A percentile compares a stretch with the other conserved stretches of the same genome.
phyloP scores from a whole-genome alignment of 768 basidiomycete genomes.

The Psilocybe cyanescens region DNA sequence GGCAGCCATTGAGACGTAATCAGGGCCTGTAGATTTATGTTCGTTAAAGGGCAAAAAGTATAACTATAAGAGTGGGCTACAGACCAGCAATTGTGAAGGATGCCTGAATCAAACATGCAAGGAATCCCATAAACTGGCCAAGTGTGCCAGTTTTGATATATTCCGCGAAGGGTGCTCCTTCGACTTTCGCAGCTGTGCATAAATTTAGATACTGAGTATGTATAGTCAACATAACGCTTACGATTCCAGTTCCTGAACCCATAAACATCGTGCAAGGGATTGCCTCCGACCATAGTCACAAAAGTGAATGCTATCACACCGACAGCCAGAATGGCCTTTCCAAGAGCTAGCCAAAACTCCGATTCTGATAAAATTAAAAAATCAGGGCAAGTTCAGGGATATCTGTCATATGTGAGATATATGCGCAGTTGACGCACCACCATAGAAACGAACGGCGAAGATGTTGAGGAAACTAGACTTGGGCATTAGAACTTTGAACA shows the following conservation, averaged over 20 bases:
- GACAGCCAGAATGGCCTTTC: constrained; percentile 51
- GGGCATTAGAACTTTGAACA: background rate
- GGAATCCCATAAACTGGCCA: constrained; percentile 66
- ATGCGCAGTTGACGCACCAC: constrained; percentile 35
- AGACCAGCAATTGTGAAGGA: constrained; percentile 64
- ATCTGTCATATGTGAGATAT: background rate
- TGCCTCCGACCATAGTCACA: constrained; percentile 64
- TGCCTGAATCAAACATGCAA: constrained; percentile 64
- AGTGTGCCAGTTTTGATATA: constrained; percentile 55
- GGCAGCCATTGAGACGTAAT: constrained; percentile 62
- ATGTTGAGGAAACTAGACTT: constrained; percentile 43
- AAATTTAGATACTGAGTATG: background rate
- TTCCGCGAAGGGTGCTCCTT: constrained; percentile 59
- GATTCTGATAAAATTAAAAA: constrained; percentile 38
- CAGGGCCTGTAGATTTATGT: constrained; percentile 37
- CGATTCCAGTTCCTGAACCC: constrained; percentile 59
- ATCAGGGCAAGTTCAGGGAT: background rate
- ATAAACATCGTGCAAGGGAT: constrained; percentile 55
- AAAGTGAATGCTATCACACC: constrained; percentile 59
- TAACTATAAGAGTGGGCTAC: background rate
- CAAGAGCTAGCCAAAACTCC: constrained; percentile 58
- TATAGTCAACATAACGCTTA: constrained; percentile 24
- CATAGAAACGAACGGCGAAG: constrained; percentile 52
- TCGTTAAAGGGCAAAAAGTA: background rate
- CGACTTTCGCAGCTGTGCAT: constrained; percentile 42